Base-by-base conservation (phyloP, 495 filamentous ascomycete species). In the Aspergillus ostianus region DNA sequence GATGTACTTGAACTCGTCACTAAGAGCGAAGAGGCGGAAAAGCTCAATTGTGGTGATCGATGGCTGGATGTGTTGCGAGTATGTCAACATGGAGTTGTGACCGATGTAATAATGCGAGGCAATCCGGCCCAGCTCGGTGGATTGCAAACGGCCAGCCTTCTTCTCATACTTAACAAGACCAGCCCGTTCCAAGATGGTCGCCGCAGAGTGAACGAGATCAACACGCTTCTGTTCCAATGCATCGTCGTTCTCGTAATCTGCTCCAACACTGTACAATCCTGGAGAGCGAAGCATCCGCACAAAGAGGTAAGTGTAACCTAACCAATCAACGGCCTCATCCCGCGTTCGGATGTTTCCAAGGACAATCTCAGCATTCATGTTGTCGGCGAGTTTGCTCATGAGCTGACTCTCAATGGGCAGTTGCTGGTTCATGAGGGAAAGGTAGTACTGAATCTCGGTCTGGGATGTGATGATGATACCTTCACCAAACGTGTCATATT, bases 1-100 rank as follows among this genome's bases (percentile, higher is more conserved):
- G 53, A 99, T 98, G 69, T 97, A 99, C 73, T 97, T 98, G 80
- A 99, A 99, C 73, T 99, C 94, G 55, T 94, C 92, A 67, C 94
- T 98, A 17, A 98, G 84, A 17, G 94, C 89, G 68, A 99, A 99
- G n/a, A 98, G 86, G 10, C 94, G 86, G 86, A 99, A 99, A 23
- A 99, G 79, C 69, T 99, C 94, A 57, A 98, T 93, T 18, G 88
- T 88, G 18, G 88, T 90, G 60, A 98, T 90, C 15, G 88, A 89
- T 17, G 94, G 93, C 71, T 97, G 93, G 30, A 99, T 90, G 61
- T 98, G 89, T 65, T 90, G 90, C 69, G 96, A 94, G 77, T 98
- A 99, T 17, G 89, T 96, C 20, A 92, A 76, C 93, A 99, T 99
- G 12, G 95, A 98, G 53, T 84, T 91, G 70, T 97, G 86, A 4